Base-by-base conservation (phyloP, 345 rosid species). In the Syzygium jambos region DNA sequence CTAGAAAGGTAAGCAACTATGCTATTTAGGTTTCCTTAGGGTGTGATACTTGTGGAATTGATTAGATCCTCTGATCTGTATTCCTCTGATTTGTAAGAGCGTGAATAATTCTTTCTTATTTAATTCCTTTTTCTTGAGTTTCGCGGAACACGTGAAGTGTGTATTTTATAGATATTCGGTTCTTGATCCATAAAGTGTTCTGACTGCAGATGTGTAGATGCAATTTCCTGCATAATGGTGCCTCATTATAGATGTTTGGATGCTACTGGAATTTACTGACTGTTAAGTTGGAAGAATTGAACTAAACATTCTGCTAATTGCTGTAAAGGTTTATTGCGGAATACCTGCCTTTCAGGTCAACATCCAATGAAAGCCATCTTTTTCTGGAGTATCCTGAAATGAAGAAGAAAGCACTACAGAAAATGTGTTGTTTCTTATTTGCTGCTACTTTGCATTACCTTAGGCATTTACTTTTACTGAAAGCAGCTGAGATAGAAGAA, bases 1-100 rank as follows among this genome's bases (percentile, higher is more conserved):
- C 96, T 29, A 92, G 99, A 89, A 96, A 97, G 96, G 99, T 97
- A 88, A 87, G n/a, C 51, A 85, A 9, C n/a, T 21, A 56, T 41
- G 86, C 52, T 73, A 41, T 56, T 56, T 68, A 17, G 46, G 12
- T 68, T 68, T 16, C 19, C 78, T 68, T 17, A 30, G 19, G 78
- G 78, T 68, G 12, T 30, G 22, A 17, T n/a, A n/a, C 46, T 30
- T 68, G n/a, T n/a, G n/a, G 13, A 68, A 16, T 68, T 68, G 11
- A 68, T 30, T 68, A 30, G 80, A 73, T 73, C 25, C 13, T 73
- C 25, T 73, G 49, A 73, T 34, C 49, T 34, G 13, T 17, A 73
- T 73, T 34, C 80, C 25, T 73, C 13, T 13, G 9, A 41, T 38
- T 73, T 73, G 27, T 73, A 34, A 9, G 65, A 25, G n/a, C n/a